These are phyloP conservation scores for Yamadazyma tumulicola DNA, from an alignment of 805 yeast species.

Conservation along the genomic window DNA sequence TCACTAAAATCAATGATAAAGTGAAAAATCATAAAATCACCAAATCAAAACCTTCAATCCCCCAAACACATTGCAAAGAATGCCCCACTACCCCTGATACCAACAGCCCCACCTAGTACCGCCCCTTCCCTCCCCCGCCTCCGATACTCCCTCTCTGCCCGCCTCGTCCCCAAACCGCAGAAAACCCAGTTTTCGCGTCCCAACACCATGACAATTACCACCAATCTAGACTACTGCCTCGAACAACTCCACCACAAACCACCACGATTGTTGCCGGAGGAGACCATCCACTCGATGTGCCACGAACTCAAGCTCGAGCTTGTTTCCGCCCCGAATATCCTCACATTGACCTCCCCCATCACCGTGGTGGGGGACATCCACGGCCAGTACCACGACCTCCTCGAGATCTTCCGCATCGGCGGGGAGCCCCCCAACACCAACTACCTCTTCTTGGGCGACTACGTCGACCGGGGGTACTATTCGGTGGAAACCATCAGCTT, in stretches of 20 bases:
- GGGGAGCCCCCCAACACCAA: slow-evolving; percentile 93
- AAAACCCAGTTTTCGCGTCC: background rate
- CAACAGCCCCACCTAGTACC: no score
- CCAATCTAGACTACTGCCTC: slow-evolving; percentile 40
- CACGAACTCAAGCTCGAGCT: slow-evolving; percentile 79
- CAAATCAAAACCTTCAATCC: no score
- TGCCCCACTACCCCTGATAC: no score
- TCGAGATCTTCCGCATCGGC: slow-evolving; percentile 91
- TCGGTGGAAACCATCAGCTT: slow-evolving; percentile 89
- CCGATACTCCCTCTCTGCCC: no score
- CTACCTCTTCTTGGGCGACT: slow-evolving; percentile 90
- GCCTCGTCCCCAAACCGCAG: no score
- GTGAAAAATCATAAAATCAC: no score
- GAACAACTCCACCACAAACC: slow-evolving; percentile 40
- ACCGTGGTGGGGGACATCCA: slow-evolving; percentile 97
- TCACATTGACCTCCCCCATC: slow-evolving; percentile 78
- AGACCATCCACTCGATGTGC: slow-evolving; percentile 48
- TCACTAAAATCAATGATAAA: no score
- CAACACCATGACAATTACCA: slow-evolving; percentile 2
- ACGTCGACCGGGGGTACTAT: slow-evolving; percentile 93
- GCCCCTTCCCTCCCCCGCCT: no score
- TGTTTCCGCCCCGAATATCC: slow-evolving; percentile 79
- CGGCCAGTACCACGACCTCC: slow-evolving; percentile 91
- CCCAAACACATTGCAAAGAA: no score
- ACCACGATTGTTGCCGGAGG: slow-evolving; percentile 41